phyloP scores from a whole-genome alignment of 257 asterid species.

The Solanum tacnaense region DNA sequence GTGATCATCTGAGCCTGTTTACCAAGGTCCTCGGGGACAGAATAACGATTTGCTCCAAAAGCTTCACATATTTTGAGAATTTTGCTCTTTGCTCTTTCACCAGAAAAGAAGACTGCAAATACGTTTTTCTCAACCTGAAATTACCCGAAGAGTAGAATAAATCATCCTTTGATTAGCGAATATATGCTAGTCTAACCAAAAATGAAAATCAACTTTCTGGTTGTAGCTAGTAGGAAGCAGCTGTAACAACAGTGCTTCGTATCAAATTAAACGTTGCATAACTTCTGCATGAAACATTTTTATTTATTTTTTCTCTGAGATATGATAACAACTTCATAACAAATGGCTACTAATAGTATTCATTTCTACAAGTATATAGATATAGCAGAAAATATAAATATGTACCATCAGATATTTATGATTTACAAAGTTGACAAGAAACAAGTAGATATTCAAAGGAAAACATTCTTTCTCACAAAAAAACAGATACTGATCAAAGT shows the following conservation, averaged over 20 bases:
- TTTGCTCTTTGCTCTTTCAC: slow-evolving; percentile 85
- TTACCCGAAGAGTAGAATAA: slow-evolving; percentile 5
- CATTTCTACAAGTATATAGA: background rate
- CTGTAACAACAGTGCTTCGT: background rate
- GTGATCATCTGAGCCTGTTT: slow-evolving; percentile 70
- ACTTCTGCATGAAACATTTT: background rate
- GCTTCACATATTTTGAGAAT: slow-evolving; percentile 97
- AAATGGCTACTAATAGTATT: background rate
- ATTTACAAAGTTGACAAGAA: background rate
- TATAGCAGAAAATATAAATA: background rate
- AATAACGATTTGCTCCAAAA: slow-evolving; percentile 94
- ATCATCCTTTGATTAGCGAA: background rate
- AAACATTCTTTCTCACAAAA: background rate
- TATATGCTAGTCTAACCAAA: background rate
- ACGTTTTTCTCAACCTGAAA: slow-evolving; percentile 90
- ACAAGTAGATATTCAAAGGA: background rate
- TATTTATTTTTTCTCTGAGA: background rate
- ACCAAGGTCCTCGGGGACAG: slow-evolving; percentile 64
- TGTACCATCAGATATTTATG: background rate
- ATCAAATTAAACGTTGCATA: background rate
- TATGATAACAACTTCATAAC: background rate
- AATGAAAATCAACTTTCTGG: background rate
- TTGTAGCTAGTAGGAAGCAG: background rate
- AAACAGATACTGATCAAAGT: background rate
- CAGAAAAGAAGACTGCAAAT: slow-evolving; percentile 83